Evolutionary conservation across 1,284 basidiomycete genomes (phyloP).

Genomic region (Apiotrichum siamense): DNA sequence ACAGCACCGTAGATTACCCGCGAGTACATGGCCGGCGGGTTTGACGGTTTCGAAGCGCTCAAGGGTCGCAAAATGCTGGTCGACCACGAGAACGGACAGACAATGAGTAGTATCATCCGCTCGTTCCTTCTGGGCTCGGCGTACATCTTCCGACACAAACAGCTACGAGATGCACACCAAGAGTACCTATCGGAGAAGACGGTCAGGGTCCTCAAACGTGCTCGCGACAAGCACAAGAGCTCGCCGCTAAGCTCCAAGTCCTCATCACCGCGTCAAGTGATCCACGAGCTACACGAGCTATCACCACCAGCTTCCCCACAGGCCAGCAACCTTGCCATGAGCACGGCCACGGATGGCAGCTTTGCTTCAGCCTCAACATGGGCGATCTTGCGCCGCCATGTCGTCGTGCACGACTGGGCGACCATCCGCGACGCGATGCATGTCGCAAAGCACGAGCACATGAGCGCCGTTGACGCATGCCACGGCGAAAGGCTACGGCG

Average conservation of each 20-base stretch:
- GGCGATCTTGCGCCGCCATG: constrained; percentile 31
- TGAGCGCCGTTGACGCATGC: constrained; percentile 67
- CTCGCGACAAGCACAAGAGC: constrained; percentile 20
- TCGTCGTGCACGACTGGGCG: constrained; percentile 49
- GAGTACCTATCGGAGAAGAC: constrained; percentile 36
- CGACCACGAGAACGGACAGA: constrained; percentile 75
- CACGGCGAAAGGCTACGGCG: constrained; percentile 51
- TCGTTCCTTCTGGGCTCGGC: constrained; percentile 66
- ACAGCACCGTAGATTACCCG: constrained; percentile 41
- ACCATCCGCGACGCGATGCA: constrained; percentile 58
- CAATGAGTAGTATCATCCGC: constrained; percentile 74
- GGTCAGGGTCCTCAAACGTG: constrained; percentile 27
- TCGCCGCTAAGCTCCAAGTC: constrained; percentile 18
- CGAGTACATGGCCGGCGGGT: constrained; percentile 48
- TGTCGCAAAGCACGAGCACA: constrained; percentile 63
- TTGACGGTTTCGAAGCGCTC: constrained; percentile 73
- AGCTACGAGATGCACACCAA: constrained; percentile 35
- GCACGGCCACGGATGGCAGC: neutral
- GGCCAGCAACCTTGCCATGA: neutral
- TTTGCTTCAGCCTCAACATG: neutral
- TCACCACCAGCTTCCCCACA: constrained; percentile 13
- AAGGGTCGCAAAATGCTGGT: constrained; percentile 65
- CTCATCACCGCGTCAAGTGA: constrained; percentile 10
- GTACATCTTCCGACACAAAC: constrained; percentile 47
- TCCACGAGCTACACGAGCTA: constrained; percentile 1